A percentile compares a stretch with the other conserved stretches of the same genome.
Evolutionary conservation across 495 filamentous ascomycete species (phyloP).

Genomic region (Staphylotrichum longicolle): DNA sequence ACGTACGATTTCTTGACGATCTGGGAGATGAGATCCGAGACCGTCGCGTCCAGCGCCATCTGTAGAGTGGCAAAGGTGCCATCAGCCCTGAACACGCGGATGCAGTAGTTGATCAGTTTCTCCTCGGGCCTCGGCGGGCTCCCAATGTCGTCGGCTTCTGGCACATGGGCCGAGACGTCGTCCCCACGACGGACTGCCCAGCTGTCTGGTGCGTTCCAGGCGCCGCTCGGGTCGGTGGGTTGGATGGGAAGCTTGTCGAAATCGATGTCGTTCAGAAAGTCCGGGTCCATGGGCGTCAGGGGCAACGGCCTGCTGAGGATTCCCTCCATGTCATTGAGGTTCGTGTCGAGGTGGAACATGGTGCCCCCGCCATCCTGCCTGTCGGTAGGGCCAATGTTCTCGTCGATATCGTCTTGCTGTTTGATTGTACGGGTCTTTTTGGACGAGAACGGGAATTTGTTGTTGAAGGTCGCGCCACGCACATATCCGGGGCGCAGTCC

Average conservation of each 20-base stretch:
- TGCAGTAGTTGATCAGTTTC: constrained; percentile 72
- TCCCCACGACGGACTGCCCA: constrained; percentile 80
- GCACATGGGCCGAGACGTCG: constrained; percentile 45
- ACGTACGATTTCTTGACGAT: constrained; percentile 89
- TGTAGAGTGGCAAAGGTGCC: constrained; percentile 91
- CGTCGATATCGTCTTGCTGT: constrained; percentile 47
- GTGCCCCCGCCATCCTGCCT: constrained; percentile 43
- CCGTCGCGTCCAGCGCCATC: constrained; percentile 74
- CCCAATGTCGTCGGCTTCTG: constrained; percentile 62
- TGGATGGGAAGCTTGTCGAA: constrained; percentile 43
- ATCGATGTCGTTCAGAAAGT: constrained; percentile 53
- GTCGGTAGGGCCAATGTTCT: constrained; percentile 46
- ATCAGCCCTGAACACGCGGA: constrained; percentile 92
- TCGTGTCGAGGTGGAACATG: constrained; percentile 73
- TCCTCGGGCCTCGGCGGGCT: constrained; percentile 61
- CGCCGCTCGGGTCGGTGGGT: constrained; percentile 37
- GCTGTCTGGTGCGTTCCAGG: constrained; percentile 89
- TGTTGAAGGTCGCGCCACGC: constrained; percentile 59
- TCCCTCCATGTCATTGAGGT: constrained; percentile 78
- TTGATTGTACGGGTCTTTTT: constrained; percentile 44
- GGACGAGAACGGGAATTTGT: constrained; percentile 49
- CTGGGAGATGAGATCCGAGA: constrained; percentile 75
- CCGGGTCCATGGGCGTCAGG: constrained; percentile 59
- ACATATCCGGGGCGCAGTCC: constrained; percentile 35
- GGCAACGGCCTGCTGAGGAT: constrained; percentile 68